These are phyloP conservation scores for Neurospora hispaniola DNA, from an alignment of 495 filamentous ascomycete species.

Conservation along the genomic window DNA sequence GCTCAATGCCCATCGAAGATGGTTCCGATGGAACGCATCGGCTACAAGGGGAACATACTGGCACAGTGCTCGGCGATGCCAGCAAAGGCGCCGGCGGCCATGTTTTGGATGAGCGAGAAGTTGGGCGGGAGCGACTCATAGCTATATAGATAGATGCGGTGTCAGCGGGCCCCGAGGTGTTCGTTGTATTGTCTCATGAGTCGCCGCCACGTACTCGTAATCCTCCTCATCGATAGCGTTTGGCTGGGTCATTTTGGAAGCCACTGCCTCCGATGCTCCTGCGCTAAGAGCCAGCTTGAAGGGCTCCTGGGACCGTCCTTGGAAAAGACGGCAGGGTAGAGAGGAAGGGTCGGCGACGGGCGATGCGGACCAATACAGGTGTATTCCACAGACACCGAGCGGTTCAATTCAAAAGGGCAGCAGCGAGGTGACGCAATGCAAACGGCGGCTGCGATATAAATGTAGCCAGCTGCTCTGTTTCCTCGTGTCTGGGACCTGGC, in stretches of 20 bases:
- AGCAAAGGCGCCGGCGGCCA: conserved; percentile 91
- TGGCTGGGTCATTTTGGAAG: conserved; percentile 48
- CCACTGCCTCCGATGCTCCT: conserved; percentile 44
- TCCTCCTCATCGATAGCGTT: conserved; percentile 42
- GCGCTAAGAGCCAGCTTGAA: conserved; percentile 47
- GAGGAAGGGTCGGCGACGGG: background rate
- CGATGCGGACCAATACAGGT: background rate
- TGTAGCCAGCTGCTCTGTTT: background rate
- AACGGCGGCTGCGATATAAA: background rate
- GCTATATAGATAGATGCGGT: conserved; percentile 17
- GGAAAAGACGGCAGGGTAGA: background rate
- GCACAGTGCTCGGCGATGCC: conserved; percentile 59
- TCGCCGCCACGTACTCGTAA: conserved; percentile 39
- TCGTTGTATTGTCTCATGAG: background rate
- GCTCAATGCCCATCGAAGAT: background rate
- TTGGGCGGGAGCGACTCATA: conserved; percentile 51
- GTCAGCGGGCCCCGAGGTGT: conserved; percentile 3
- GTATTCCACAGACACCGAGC: background rate
- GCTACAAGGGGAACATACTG: conserved; percentile 41
- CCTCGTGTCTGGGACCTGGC: background rate
- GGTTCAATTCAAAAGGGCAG: background rate
- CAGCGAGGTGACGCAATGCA: background rate
- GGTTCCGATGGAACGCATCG: background rate
- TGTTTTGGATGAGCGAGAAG: conserved; percentile 58
- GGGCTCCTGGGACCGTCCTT: conserved; percentile 4